phyloP scores from a whole-genome alignment of 2,329 filamentous ascomycete genomes.

The Diaporthe citrichinensis region DNA sequence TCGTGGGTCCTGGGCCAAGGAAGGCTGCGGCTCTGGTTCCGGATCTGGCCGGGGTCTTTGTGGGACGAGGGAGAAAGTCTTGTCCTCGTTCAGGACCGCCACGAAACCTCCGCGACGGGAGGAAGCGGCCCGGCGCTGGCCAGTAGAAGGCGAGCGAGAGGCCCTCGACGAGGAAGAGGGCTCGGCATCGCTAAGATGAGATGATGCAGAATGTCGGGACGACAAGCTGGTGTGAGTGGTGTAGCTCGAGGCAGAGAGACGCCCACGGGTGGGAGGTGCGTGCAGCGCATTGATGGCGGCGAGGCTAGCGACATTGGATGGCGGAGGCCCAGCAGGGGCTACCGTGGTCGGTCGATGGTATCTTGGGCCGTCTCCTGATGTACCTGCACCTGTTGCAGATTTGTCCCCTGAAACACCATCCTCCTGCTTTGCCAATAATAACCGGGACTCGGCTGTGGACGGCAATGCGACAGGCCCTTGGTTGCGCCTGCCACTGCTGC shows the following conservation, averaged over 20 bases:
- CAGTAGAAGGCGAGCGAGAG: constrained; percentile 43
- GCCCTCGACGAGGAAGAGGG: constrained; percentile 45
- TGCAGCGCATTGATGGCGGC: constrained; percentile 53
- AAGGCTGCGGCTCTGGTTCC: constrained; percentile 36
- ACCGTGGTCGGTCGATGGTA: constrained; percentile 50
- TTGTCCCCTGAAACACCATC: constrained; percentile 62
- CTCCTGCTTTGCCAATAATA: constrained; percentile 45
- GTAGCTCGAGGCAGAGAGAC: constrained; percentile 37
- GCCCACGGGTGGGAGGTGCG: constrained; percentile 44
- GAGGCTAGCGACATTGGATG: constrained; percentile 53
- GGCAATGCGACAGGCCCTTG: constrained; percentile 24
- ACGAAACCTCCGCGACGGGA: constrained; percentile 62
- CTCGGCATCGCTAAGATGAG: constrained; percentile 44
- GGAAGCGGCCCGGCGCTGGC: constrained; percentile 52
- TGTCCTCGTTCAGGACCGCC: constrained; percentile 63
- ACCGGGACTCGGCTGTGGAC: constrained; percentile 44
- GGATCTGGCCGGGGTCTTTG: constrained; percentile 44
- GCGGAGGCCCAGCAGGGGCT: constrained; percentile 52
- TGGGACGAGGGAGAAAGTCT: constrained; percentile 67
- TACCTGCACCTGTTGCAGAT: constrained; percentile 51
- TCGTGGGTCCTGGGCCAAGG: constrained; percentile 36
- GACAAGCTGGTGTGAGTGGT: constrained; percentile 37
- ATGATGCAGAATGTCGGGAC: constrained; percentile 39
- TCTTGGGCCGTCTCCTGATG: constrained; percentile 49
- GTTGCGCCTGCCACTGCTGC: background rate